Conservation (phyloP, 805 yeast species). For the Yarrowia sp. region DNA sequence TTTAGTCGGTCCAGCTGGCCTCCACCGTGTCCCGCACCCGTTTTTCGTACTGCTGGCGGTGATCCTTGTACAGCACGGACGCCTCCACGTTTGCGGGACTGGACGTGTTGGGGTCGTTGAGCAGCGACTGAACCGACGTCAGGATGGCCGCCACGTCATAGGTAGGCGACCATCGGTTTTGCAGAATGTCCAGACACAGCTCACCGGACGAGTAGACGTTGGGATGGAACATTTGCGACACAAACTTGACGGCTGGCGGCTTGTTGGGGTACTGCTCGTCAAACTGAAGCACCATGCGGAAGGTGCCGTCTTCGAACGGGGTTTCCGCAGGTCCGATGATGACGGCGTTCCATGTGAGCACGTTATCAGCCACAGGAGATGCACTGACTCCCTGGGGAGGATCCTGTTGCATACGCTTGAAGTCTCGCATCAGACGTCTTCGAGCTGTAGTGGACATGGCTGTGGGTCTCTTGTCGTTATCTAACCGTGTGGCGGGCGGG, state of each 20-base stretch:
- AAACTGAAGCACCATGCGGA: slow-evolving; percentile 77
- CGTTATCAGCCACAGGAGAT: slow-evolving; percentile 93
- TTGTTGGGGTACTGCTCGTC: slow-evolving; percentile 98
- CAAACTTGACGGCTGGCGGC: slow-evolving; percentile 89
- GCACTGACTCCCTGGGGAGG: slow-evolving; percentile 98
- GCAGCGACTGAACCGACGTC: slow-evolving; percentile 80
- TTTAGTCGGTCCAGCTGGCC: slow-evolving; percentile 64
- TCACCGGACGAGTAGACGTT: slow-evolving; percentile 96
- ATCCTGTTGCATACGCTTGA: slow-evolving; percentile 96
- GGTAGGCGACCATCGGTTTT: slow-evolving; percentile 98
- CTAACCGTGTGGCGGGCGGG: neutral
- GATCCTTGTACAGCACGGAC: slow-evolving; percentile 91
- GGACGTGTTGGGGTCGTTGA: slow-evolving; percentile 94
- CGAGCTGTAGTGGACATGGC: slow-evolving; percentile 97
- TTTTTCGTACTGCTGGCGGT: slow-evolving; percentile 85
- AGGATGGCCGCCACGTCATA: slow-evolving; percentile 94
- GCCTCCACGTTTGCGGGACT: slow-evolving; percentile 99
- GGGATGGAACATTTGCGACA: slow-evolving; percentile 96
- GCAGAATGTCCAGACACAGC: slow-evolving; percentile 90
- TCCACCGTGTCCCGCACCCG: slow-evolving; percentile 95
- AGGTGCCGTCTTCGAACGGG: slow-evolving; percentile 97
- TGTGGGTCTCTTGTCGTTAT: slow-evolving; percentile 18
- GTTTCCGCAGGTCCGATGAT: slow-evolving; percentile 97
- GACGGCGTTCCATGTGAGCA: slow-evolving; percentile 97
- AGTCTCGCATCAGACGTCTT: slow-evolving; percentile 97